Evolutionary conservation across 2,329 filamentous ascomycete species (phyloP).

Genomic region (Fragosphaeria purpurea): DNA sequence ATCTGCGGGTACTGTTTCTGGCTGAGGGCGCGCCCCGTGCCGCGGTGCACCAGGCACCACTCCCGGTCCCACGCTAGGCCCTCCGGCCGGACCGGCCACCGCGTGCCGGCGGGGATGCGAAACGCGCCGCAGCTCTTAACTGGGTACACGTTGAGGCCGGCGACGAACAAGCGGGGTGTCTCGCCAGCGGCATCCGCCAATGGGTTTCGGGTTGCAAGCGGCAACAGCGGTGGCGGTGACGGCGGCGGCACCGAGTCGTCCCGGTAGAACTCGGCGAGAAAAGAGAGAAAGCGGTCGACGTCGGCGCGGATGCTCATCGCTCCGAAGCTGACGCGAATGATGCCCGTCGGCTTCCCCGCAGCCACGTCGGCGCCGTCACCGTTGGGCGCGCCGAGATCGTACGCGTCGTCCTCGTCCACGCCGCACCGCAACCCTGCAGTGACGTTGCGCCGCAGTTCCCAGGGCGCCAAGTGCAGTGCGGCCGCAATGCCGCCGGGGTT

Average conservation of each 20-base stretch:
- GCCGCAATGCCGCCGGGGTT: conserved; percentile 80
- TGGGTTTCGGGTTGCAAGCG: too few species aligned
- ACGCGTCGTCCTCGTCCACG: conserved; percentile 62
- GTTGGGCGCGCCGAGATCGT: conserved; percentile 27
- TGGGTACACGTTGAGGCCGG: conserved; percentile 64
- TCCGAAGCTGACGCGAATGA: conserved; percentile 76
- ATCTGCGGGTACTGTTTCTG: conserved; percentile 85
- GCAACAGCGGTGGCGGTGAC: neutral
- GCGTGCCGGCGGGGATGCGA: conserved; percentile 47
- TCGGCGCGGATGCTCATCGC: conserved; percentile 79
- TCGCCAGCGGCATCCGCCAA: neutral
- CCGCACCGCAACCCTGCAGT: conserved; percentile 79
- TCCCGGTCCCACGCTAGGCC: conserved; percentile 91
- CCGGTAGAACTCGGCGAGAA: conserved; percentile 60
- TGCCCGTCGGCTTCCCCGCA: conserved; percentile 75
- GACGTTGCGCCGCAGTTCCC: conserved; percentile 79
- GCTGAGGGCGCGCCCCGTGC: conserved; percentile 72
- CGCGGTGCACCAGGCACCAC: conserved; percentile 87
- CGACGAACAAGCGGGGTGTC: neutral
- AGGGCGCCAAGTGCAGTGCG: conserved; percentile 61
- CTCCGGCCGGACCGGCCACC: conserved; percentile 72
- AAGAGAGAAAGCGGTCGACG: conserved; percentile 59
- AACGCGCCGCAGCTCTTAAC: conserved; percentile 91
- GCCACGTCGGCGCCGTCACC: conserved; percentile 63
- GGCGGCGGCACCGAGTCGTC: conserved; percentile 11